These are phyloP conservation scores for Ambrosiella cleistominuta DNA, from an alignment of 2,329 filamentous ascomycete species.

Conservation along the genomic window DNA sequence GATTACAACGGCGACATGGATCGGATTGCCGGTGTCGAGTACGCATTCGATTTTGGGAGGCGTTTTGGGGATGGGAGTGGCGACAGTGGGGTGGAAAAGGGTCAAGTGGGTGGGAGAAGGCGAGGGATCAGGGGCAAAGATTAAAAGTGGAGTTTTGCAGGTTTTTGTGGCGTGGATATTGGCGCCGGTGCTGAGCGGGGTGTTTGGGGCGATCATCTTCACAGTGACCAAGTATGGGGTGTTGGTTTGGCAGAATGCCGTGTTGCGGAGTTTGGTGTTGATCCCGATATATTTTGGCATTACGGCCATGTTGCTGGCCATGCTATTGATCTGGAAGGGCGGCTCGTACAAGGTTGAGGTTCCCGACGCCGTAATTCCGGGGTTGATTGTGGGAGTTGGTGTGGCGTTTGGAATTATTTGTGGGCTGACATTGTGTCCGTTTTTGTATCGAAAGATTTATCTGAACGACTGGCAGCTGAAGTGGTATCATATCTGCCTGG, in stretches of 20 bases:
- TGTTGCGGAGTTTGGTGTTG: constrained; percentile 13
- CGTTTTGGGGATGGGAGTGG: constrained; percentile 22
- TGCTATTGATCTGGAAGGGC: background rate
- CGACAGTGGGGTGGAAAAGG: constrained; percentile 21
- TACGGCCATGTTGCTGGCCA: background rate
- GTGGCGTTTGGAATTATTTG: background rate
- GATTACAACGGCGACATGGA: constrained; percentile 32
- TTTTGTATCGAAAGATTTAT: constrained; percentile 31
- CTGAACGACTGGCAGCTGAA: constrained; percentile 33
- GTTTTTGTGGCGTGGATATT: constrained; percentile 24
- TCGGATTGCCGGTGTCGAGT: constrained; percentile 35
- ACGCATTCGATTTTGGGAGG: constrained; percentile 34
- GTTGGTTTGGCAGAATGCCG: constrained; percentile 18
- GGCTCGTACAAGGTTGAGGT: background rate
- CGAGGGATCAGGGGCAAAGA: background rate
- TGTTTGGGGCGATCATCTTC: constrained; percentile 20
- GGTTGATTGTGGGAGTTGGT: background rate
- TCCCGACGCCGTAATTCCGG: background rate
- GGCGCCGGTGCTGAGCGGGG: constrained; percentile 21
- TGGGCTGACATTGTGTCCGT: constrained; percentile 21
- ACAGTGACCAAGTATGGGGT: constrained; percentile 21
- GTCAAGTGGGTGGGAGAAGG: constrained; percentile 22
- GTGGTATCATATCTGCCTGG: constrained; percentile 29
- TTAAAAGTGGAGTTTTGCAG: constrained; percentile 20
- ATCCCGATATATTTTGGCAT: constrained; percentile 20